These are phyloP conservation scores for Amylostereum areolatum DNA, from an alignment of 1,284 basidiomycete genomes.

Conservation along the genomic window DNA sequence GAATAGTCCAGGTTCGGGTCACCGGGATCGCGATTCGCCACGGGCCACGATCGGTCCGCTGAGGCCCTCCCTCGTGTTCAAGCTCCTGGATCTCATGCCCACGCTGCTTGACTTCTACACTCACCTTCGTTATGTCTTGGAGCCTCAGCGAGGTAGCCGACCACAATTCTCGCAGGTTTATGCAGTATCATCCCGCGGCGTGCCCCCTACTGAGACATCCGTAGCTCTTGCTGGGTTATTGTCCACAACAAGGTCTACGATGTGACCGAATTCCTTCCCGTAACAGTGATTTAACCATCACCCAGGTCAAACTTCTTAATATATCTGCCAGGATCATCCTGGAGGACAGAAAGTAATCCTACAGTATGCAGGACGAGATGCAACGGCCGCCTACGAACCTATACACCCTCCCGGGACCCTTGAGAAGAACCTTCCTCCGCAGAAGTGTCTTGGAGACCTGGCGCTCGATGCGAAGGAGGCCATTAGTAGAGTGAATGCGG, in stretches of 20 bases:
- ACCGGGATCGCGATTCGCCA: no score
- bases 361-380: slow-evolving; percentile 76
- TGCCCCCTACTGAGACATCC: slow-evolving; percentile 3
- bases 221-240: slow-evolving; percentile 85
- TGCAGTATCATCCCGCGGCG: slow-evolving; percentile 5
- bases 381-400: slow-evolving; percentile 65
- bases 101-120: slow-evolving; percentile 2
- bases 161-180: slow-evolving; percentile 48
- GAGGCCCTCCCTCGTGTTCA: no score
- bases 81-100: no score
- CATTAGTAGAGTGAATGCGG: slow-evolving; percentile 34
- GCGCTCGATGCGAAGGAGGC: slow-evolving; percentile 44
- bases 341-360: slow-evolving; percentile 77
- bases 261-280: slow-evolving; percentile 79
- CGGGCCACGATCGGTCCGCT: no score
- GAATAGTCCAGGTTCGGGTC: no score
- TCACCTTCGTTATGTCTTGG: slow-evolving; percentile 25
- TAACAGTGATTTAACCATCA: slow-evolving; percentile 22
- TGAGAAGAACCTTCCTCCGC: slow-evolving; percentile 56
- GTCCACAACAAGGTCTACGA: slow-evolving; percentile 75
- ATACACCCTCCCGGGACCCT: slow-evolving; percentile 73
- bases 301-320: neutral
- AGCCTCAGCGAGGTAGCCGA: slow-evolving; percentile 39
- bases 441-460: slow-evolving; percentile 69
- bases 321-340: slow-evolving; percentile 59